phyloP scores from a whole-genome alignment of 352 stramenopile species.

The Phytophthora uliginosa region DNA sequence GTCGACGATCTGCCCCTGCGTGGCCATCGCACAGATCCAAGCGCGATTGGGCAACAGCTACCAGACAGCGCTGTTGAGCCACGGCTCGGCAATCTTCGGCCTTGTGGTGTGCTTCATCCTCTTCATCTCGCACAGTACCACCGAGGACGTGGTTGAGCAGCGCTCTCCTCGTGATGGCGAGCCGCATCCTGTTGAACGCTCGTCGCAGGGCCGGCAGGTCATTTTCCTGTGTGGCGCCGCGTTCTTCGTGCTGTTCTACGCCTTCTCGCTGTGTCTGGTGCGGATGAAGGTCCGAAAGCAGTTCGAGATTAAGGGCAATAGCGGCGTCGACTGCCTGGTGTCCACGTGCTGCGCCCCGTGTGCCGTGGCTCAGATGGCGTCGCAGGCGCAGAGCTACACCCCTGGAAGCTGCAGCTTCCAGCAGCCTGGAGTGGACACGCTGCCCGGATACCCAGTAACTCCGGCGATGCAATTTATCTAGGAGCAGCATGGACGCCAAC shows the following conservation, averaged over 20 bases:
- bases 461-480: constrained; percentile 27
- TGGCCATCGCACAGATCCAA: constrained; percentile 49
- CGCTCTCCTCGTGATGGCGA: not conserved
- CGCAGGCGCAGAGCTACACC: constrained; percentile 64
- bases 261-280: constrained; percentile 37
- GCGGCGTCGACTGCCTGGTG: constrained; percentile 23
- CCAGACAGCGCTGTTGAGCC: constrained; percentile 29
- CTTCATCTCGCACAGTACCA: constrained; percentile 34
- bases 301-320: constrained; percentile 52
- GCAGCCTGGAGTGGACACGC: constrained; percentile 18
- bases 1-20: constrained; percentile 48
- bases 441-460: constrained; percentile 30
- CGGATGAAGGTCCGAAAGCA: constrained; percentile 44
- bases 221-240: constrained; percentile 32
- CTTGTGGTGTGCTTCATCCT: constrained; percentile 43
- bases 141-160: constrained; percentile 9
- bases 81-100: constrained; percentile 41
- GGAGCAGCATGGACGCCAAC: not conserved
- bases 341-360: constrained; percentile 50
- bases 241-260: constrained; percentile 34
- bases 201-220: constrained; percentile 18
- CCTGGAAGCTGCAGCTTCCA: constrained; percentile 56
- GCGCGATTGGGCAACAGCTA: constrained; percentile 42
- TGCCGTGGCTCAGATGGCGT: constrained; percentile 67
- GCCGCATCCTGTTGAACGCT: constrained; percentile 5